Evolutionary conservation across 2,329 filamentous ascomycete genomes (phyloP).

Genomic region (Alternaria consortialis): DNA sequence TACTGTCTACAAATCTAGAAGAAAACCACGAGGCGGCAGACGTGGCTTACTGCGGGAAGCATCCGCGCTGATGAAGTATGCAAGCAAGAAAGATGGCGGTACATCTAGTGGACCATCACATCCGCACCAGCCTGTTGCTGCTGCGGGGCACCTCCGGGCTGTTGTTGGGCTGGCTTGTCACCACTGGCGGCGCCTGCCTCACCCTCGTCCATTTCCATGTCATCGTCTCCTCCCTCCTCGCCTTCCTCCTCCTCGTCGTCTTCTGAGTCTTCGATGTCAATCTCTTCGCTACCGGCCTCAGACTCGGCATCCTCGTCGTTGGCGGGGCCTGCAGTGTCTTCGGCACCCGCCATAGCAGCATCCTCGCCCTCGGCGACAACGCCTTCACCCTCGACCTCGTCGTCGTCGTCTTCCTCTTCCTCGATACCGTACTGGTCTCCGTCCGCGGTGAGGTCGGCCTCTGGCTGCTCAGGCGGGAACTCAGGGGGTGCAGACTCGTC

Average conservation of each 20-base stretch:
- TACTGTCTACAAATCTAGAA: not conserved
- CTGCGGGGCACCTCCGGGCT: slow-evolving; percentile 31
- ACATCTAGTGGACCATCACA: slow-evolving; percentile 53
- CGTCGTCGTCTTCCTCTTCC: slow-evolving; percentile 73
- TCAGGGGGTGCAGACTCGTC: slow-evolving; percentile 95
- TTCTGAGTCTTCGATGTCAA: slow-evolving; percentile 79
- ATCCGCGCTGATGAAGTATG: slow-evolving; percentile 8
- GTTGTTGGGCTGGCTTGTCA: slow-evolving; percentile 43
- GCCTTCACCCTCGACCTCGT: slow-evolving; percentile 63
- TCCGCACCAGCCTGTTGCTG: slow-evolving; percentile 43
- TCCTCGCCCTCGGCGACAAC: slow-evolving; percentile 66
- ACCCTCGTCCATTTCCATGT: slow-evolving; percentile 67
- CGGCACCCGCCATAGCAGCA: slow-evolving; percentile 77
- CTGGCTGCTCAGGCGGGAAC: slow-evolving; percentile 96
- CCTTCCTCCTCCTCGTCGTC: slow-evolving; percentile 75
- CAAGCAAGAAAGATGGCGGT: not conserved
- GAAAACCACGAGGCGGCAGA: not conserved
- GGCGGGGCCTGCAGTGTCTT: slow-evolving; percentile 60
- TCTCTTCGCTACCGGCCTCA: slow-evolving; percentile 80
- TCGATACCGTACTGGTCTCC: slow-evolving; percentile 88
- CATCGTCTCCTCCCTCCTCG: slow-evolving; percentile 64
- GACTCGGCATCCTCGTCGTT: slow-evolving; percentile 73
- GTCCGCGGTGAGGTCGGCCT: slow-evolving; percentile 89
- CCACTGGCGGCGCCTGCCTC: slow-evolving; percentile 48
- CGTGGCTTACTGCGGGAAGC: not conserved